These are phyloP conservation scores for Polyporus tsugae DNA, from an alignment of 1,284 basidiomycete species.

Conservation along the genomic window DNA sequence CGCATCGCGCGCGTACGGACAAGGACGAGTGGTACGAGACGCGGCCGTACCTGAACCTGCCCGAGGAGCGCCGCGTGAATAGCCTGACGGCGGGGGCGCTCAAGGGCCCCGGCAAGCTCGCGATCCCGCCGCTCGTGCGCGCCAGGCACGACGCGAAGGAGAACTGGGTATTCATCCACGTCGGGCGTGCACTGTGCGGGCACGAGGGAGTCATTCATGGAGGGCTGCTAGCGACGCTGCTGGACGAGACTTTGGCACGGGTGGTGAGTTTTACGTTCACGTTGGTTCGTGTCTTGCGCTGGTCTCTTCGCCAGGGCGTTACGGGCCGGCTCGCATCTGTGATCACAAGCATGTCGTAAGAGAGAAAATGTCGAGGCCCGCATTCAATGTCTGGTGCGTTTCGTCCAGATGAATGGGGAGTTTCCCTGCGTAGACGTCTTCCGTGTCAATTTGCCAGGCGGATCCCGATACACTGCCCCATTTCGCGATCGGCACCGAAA, in stretches of 20 bases:
- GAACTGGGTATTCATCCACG: conserved; percentile 76
- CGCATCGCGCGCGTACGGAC: conserved; percentile 57
- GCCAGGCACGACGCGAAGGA: conserved; percentile 81
- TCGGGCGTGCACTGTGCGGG: conserved; percentile 88
- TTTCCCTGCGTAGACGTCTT: too few species aligned
- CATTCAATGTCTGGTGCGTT: too few species aligned
- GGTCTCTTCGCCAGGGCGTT: too few species aligned
- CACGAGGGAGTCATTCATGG: conserved; percentile 97
- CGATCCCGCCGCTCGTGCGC: conserved; percentile 79
- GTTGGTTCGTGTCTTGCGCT: neutral
- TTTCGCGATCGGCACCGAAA: too few species aligned
- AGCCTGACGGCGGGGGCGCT: conserved; percentile 87
- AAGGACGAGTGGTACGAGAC: conserved; percentile 76
- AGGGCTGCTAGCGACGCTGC: conserved; percentile 88
- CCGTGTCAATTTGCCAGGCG: too few species aligned
- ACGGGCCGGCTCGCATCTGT: too few species aligned
- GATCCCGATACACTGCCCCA: too few species aligned
- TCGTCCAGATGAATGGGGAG: too few species aligned
- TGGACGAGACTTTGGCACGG: conserved; percentile 89
- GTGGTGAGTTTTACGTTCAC: conserved; percentile 61
- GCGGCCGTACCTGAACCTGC: conserved; percentile 78
- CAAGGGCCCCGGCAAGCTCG: conserved; percentile 85
- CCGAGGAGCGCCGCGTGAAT: conserved; percentile 78
- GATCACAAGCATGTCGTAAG: too few species aligned
- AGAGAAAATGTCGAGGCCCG: too few species aligned